phyloP scores from a whole-genome alignment of 2,329 filamentous ascomycete species.

The Ceratocystiopsis sp. region DNA sequence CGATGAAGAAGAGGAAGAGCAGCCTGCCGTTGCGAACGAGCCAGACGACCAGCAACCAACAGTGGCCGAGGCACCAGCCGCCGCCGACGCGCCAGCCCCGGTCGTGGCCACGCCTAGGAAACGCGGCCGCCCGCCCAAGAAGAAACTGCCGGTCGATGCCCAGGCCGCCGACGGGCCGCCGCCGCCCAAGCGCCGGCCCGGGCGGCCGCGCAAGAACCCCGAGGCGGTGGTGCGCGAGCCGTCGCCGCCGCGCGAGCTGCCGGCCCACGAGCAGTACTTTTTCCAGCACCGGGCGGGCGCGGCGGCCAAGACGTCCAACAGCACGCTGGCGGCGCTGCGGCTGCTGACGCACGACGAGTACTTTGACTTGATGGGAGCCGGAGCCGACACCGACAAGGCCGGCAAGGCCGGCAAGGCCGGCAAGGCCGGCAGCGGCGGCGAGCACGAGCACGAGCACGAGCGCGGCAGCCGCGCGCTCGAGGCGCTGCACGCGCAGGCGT shows the following conservation, averaged over 20 bases:
- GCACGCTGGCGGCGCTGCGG: constrained; percentile 56
- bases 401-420: constrained; percentile 46
- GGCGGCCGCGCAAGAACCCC: constrained; percentile 7
- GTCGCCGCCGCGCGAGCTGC: constrained; percentile 65
- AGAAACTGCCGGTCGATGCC: constrained; percentile 5
- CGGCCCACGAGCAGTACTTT: constrained; percentile 84
- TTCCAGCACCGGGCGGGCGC: constrained; percentile 73
- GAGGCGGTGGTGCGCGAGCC: constrained; percentile 22
- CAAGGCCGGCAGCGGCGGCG: constrained; percentile 17
- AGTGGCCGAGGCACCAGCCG: neutral
- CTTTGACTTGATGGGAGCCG: constrained; percentile 54
- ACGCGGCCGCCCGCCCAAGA: constrained; percentile 14
- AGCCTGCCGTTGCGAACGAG: constrained; percentile 9
- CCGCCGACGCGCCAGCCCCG: constrained; percentile 14
- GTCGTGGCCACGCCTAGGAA: constrained; percentile 25
- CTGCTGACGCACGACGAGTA: constrained; percentile 87
- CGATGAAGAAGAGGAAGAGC: constrained; percentile 11
- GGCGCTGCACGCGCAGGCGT: constrained; percentile 61
- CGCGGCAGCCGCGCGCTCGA: constrained; percentile 55
- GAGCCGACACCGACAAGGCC: too few relatives aligned
- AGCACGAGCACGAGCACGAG: constrained; percentile 38
- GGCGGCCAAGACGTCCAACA: constrained; percentile 63
- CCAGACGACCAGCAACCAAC: constrained; percentile 12
- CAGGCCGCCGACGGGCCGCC: constrained; percentile 18
- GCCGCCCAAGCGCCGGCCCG: constrained; percentile 14